Evolutionary conservation across 331 rosid species (phyloP).

Genomic region (Quercus tomentella): DNA sequence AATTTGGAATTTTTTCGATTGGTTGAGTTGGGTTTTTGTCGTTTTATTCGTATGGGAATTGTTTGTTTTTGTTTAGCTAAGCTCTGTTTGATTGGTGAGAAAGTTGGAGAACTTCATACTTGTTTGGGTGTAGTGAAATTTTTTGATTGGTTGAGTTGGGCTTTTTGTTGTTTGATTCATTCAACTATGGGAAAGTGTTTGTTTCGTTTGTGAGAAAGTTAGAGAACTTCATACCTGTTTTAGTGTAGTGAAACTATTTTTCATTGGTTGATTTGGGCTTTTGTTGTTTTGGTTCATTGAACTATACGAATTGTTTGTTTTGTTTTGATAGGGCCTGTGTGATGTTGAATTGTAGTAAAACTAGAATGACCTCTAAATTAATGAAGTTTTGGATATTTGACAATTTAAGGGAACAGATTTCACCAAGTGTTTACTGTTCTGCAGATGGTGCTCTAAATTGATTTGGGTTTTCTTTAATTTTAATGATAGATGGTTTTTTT

Average conservation of each 20-base stretch:
- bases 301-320: too few relatives aligned
- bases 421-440: background rate
- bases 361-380: background rate
- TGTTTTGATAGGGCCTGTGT: too few relatives aligned
- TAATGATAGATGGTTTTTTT: too few relatives aligned
- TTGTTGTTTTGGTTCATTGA: too few relatives aligned
- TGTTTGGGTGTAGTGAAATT: background rate
- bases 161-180: background rate
- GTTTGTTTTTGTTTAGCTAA: too few relatives aligned
- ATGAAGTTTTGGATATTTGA: background rate
- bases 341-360: background rate
- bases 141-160: background rate
- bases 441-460: background rate
- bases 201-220: background rate
- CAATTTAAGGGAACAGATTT: background rate
- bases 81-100: too few relatives aligned
- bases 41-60: too few relatives aligned
- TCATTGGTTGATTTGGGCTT: too few relatives aligned
- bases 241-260: too few relatives aligned
- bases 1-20: too few relatives aligned
- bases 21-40: too few relatives aligned
- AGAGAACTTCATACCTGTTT: background rate
- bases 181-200: background rate
- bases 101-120: background rate
- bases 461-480: background rate